These are phyloP conservation scores for Phytophthora megakarya DNA, from an alignment of 352 stramenopile genomes.

Conservation along the genomic window DNA sequence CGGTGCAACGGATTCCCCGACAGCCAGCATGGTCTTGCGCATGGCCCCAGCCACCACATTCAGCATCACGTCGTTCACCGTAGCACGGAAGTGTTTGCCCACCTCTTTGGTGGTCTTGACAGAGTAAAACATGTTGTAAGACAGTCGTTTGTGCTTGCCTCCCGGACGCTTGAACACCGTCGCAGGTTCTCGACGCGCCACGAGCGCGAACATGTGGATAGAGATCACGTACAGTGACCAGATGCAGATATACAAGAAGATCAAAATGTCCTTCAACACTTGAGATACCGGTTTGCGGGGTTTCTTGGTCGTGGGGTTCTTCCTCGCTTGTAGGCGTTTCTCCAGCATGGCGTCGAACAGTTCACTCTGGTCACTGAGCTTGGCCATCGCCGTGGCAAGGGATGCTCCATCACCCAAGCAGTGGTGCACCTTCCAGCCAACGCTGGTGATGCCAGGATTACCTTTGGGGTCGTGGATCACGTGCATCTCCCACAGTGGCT, in stretches of 20 bases:
- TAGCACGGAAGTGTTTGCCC: slow-evolving; percentile 67
- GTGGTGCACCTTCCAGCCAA: slow-evolving; percentile 80
- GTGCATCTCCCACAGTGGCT: slow-evolving; percentile 80
- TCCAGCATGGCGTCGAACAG: slow-evolving; percentile 68
- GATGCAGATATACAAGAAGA: slow-evolving; percentile 41
- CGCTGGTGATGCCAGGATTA: slow-evolving; percentile 41
- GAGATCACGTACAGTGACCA: slow-evolving; percentile 71
- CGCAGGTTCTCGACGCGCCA: slow-evolving; percentile 54
- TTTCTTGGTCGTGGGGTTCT: slow-evolving; percentile 42
- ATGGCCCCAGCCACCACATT: slow-evolving; percentile 79
- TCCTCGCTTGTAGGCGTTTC: slow-evolving; percentile 43
- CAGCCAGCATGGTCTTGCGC: slow-evolving; percentile 62
- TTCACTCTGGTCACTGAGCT: slow-evolving; percentile 73
- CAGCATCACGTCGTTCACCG: slow-evolving; percentile 85
- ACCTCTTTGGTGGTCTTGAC: slow-evolving; percentile 75
- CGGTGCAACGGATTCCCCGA: slow-evolving; percentile 41
- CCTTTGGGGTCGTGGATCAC: slow-evolving; percentile 52
- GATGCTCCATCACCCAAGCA: slow-evolving; percentile 80
- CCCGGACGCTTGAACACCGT: slow-evolving; percentile 74
- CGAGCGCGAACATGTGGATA: slow-evolving; percentile 52
- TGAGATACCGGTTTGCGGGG: slow-evolving; percentile 30
- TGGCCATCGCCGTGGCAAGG: slow-evolving; percentile 61
- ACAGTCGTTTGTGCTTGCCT: slow-evolving; percentile 65
- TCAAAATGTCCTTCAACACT: slow-evolving; percentile 29
- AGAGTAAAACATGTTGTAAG: slow-evolving; percentile 76